These are phyloP conservation scores for Parathielavia hyrcaniae DNA, from an alignment of 495 filamentous ascomycete genomes.

Conservation along the genomic window DNA sequence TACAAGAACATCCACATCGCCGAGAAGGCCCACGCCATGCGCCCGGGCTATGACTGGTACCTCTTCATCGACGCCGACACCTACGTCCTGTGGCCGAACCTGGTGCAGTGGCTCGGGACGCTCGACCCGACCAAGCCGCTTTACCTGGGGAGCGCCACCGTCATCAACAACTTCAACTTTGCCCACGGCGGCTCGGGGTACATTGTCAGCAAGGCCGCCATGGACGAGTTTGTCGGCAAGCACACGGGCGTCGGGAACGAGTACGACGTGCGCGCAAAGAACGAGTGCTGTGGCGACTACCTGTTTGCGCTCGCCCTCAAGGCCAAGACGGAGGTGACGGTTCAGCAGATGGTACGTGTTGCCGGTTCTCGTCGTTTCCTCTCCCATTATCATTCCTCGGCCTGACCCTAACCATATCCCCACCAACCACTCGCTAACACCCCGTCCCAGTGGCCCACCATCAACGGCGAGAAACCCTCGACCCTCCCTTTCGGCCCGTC, in stretches of 20 bases:
- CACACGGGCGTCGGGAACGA: slow-evolving; percentile 39
- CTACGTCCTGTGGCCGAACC: slow-evolving; percentile 57
- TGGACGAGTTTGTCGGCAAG: slow-evolving; percentile 41
- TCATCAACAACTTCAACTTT: slow-evolving; percentile 52
- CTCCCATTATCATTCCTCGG: background rate
- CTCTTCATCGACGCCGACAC: slow-evolving; percentile 66
- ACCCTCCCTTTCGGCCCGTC: slow-evolving; percentile 45
- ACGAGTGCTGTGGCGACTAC: slow-evolving; percentile 64
- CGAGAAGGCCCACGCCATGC: slow-evolving; percentile 39
- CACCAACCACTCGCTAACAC: background rate
- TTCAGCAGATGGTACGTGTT: slow-evolving; percentile 35
- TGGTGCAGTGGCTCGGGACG: slow-evolving; percentile 50
- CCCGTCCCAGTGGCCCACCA: slow-evolving; percentile 44
- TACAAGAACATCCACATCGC: slow-evolving; percentile 45
- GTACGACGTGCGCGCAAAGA: slow-evolving; percentile 49
- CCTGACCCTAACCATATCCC: too few relatives aligned
- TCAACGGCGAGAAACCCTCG: slow-evolving; percentile 52
- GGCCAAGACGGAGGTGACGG: slow-evolving; percentile 36
- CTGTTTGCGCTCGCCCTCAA: slow-evolving; percentile 54
- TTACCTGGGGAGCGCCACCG: slow-evolving; percentile 56
- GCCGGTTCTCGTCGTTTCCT: background rate
- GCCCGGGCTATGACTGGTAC: slow-evolving; percentile 56
- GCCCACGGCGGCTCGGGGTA: slow-evolving; percentile 66
- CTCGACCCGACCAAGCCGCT: slow-evolving; percentile 45
- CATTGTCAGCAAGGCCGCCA: slow-evolving; percentile 53